Evolutionary conservation across 768 basidiomycete species (phyloP).

Genomic region (Coprinopsis marcescibilis): DNA sequence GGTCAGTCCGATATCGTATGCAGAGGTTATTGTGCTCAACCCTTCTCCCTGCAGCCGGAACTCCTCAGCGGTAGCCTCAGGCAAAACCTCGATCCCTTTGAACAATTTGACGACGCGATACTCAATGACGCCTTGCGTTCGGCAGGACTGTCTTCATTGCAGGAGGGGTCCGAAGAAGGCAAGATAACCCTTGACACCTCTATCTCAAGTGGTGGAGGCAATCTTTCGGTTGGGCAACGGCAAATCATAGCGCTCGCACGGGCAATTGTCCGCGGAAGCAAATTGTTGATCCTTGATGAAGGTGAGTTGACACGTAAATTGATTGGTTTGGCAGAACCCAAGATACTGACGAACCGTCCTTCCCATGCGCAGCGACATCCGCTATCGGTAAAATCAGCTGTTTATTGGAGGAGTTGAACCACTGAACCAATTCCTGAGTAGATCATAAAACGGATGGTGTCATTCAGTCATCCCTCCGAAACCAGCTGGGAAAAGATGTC

Average conservation of each 20-base stretch:
- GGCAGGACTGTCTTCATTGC: slow-evolving; percentile 29
- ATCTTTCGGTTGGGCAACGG: slow-evolving; percentile 68
- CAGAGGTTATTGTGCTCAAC: neutral
- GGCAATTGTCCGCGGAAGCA: slow-evolving; percentile 46
- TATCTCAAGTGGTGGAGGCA: slow-evolving; percentile 49
- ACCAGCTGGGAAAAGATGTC: slow-evolving; percentile 53
- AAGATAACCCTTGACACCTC: slow-evolving; percentile 38
- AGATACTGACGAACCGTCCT: slow-evolving; percentile 7
- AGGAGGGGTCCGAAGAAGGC: slow-evolving; percentile 41
- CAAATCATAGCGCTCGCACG: slow-evolving; percentile 61
- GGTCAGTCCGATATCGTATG: slow-evolving; percentile 15
- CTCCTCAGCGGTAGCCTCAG: slow-evolving; percentile 37
- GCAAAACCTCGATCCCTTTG: slow-evolving; percentile 57
- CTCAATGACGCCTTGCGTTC: slow-evolving; percentile 32
- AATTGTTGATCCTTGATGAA: slow-evolving; percentile 56
- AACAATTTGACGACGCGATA: slow-evolving; percentile 42
- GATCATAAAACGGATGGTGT: slow-evolving; percentile 58
- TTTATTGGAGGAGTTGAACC: neutral
- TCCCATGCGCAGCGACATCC: slow-evolving; percentile 31
- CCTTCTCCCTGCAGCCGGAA: slow-evolving; percentile 21
- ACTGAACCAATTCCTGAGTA: slow-evolving; percentile 5
- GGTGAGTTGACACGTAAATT: slow-evolving; percentile 26
- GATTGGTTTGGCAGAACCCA: neutral
- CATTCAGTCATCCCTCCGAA: slow-evolving; percentile 62
- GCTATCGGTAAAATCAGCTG: slow-evolving; percentile 29